phyloP scores from a whole-genome alignment of 768 basidiomycete species.

The Leucocoprinus leucothites region DNA sequence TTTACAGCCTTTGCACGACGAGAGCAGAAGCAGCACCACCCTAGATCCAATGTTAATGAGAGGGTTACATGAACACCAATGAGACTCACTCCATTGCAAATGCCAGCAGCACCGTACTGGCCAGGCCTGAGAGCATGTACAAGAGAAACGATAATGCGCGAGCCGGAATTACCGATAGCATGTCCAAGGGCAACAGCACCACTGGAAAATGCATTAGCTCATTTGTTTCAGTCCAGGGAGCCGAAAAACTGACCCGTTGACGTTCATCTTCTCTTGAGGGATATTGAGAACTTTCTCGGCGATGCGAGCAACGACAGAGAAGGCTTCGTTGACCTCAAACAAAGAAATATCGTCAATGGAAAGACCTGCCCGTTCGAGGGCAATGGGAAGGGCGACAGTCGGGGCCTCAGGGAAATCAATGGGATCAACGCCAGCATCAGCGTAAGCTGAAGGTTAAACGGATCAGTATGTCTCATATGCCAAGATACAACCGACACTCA shows the following conservation, averaged over 20 bases:
- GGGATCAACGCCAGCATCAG: conserved; percentile 95
- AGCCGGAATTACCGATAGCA: conserved; percentile 94
- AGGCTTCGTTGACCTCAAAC: conserved; percentile 98
- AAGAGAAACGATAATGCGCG: conserved; percentile 91
- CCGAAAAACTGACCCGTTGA: conserved; percentile 63
- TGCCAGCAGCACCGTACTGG: conserved; percentile 92
- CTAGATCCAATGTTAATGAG: conserved; percentile 35
- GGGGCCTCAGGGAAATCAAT: conserved; percentile 97
- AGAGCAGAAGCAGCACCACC: conserved; percentile 92
- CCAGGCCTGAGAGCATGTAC: conserved; percentile 89
- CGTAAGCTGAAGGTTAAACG: conserved; percentile 63
- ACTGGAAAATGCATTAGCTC: conserved; percentile 40
- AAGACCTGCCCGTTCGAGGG: conserved; percentile 84
- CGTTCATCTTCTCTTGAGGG: conserved; percentile 86
- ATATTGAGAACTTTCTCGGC: conserved; percentile 86
- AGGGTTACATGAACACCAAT: neutral
- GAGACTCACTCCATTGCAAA: conserved; percentile 90
- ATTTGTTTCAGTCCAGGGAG: neutral
- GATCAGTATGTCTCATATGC: conserved; percentile 11
- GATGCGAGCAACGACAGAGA: conserved; percentile 90
- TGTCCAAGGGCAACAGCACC: conserved; percentile 96
- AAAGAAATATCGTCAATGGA: conserved; percentile 80
- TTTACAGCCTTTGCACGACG: conserved; percentile 81
- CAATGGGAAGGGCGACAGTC: conserved; percentile 84
- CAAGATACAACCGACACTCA: conserved; percentile 38